Evolutionary conservation across 2,329 filamentous ascomycete species (phyloP), one percentile per base, ranked within the genome.

Genomic region (Colletotrichum trifolii): DNA sequence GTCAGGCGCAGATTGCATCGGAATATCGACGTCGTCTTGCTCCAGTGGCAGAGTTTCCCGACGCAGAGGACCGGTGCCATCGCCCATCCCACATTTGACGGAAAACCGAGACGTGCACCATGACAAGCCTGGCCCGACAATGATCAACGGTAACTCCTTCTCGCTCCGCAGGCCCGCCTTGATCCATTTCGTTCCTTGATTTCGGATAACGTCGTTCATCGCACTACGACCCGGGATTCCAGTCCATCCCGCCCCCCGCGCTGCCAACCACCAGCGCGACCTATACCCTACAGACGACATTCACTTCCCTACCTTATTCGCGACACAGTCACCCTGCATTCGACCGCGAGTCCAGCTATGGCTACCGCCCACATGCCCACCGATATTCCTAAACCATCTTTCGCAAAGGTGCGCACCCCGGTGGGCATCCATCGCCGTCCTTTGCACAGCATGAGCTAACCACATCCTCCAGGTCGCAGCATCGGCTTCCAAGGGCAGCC

Each of bases 401-500:
- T 94, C 82, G 91, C 91, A 78, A 93, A 92, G 85, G 91, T 92
- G 81, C 64, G 82, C 71, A 66, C 43, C 39, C 11, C 33, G 34
- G 9, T 35, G 35, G 25, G 25, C 25, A 5, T 25, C 25, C 25
- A 25, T 25, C 25, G 25, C 25, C 25, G 25, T 25, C 25, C 11
- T 46, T 38, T 42, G 48, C 10, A 25, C 42, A 47, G 40, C 25
- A 15, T 35, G 46, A 48, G 61, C 70, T 74, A 61, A 74, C 69
- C 25, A 49, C 66, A 36, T 48, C 65, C 55, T 64, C 45, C 60
- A 86, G 83, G 81, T 86, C 68, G 83, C 82, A 69, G 83, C 84
- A 58, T 82, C 83, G 63, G 75, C 73, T 55, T 74, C 75, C 54
- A 81, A 81, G 66, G 77, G 78, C 57, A 75, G 73, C 61, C 65